Base-by-base conservation (phyloP, 1,139 yeast species). In the Pichiaceae sp. region DNA sequence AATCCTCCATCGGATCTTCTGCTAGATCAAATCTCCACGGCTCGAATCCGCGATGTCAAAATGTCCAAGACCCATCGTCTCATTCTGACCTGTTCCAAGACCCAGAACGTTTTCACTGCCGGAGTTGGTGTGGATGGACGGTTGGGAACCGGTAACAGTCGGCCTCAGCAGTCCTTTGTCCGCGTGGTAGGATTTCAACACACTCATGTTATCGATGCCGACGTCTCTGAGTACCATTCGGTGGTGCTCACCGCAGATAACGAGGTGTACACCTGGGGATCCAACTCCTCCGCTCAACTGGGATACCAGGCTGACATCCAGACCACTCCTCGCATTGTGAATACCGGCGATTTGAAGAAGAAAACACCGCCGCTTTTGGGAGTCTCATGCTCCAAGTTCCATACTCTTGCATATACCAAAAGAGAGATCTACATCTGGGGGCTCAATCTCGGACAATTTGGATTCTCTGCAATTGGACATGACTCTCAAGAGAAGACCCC, bases 401-500 rank as follows among this genome's bases (percentile, higher is more conserved):
- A 85, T 53, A 76, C 93, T 0, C 67, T 81, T 4, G 84, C 73
- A 0, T 81, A 68, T 46, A 65, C 81, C 0, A 65, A 63, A 21
- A 57, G 66, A 26, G 70, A 68, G 9, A 49, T 86, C 6, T 73
- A 64, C 43, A 60, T 77, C 29, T 86, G 95, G 95, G 97, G 97
- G 1, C 60, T 81, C 24, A 84, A 86, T 53, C 62, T 77, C 23
- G 97, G 97, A 0, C 96, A 89, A 54, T 78, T 89, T 78, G 95
- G 94, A 1, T 66, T 75, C 33, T 17, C 41, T 7, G 19, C n/a
- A 3, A 32, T 11, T 6, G 18, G 15, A n/a, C 9, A 4, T 5
- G 14, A 15, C n/a, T 55, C 56, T 12, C 2, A 20, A 42, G 29
- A 34, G 23, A 8, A 4, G 3, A 38, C 38, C 3, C 43, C 40